Conservation (phyloP, 1,139 yeast species). For the Kazachstania sp. region DNA sequence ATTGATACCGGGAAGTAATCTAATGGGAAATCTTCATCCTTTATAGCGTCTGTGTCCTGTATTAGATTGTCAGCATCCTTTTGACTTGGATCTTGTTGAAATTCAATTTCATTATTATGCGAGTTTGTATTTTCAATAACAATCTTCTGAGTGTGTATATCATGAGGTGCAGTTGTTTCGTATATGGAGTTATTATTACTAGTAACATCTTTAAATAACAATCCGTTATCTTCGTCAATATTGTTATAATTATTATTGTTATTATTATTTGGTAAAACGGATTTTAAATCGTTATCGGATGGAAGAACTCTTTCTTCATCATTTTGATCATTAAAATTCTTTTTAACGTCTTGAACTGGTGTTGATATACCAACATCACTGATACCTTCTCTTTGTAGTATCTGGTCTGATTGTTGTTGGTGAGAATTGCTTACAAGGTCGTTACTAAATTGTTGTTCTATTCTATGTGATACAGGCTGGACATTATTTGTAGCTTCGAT, state of each 20-base stretch:
- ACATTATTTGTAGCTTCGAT: not conserved
- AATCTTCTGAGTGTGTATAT: not conserved
- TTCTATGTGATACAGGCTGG: not conserved
- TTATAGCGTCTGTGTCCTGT: not conserved
- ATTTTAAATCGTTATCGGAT: not conserved
- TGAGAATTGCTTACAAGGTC: not conserved
- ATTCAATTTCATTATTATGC: not conserved
- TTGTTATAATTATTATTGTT: not conserved
- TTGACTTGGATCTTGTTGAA: not conserved
- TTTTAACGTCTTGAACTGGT: not conserved
- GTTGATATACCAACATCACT: not conserved
- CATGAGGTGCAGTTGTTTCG: not conserved
- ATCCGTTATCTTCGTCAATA: not conserved
- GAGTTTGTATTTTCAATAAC: not conserved
- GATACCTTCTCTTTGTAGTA: not conserved
- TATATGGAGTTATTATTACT: not conserved
- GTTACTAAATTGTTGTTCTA: not conserved
- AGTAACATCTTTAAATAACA: not conserved
- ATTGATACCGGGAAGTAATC: constrained; percentile 46
- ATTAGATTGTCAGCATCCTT: not conserved
- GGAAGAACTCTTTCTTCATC: not conserved
- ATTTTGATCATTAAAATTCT: not conserved
- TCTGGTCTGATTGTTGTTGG: not conserved
- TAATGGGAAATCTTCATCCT: constrained; percentile 54
- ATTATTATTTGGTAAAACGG: not conserved